Percentiles rank a stretch among this genome's conserved stretches.
phyloP scores from a whole-genome alignment of 2,329 filamentous ascomycete genomes.

The Aspergillus spinulosporus region DNA sequence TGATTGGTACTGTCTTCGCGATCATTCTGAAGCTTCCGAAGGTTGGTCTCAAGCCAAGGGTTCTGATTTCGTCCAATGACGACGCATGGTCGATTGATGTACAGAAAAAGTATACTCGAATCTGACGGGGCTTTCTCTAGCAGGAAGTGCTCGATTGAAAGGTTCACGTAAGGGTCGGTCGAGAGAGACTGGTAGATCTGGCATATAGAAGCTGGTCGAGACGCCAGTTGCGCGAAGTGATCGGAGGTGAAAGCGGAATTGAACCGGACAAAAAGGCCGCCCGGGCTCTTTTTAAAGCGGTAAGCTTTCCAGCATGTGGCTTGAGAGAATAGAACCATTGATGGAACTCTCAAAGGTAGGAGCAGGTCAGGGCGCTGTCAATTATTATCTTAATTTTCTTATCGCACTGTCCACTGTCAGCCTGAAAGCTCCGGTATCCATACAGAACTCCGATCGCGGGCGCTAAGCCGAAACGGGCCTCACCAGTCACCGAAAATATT shows the following conservation, averaged over 20 bases:
- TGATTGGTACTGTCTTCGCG: constrained; percentile 24
- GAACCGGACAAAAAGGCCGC: constrained; percentile 22
- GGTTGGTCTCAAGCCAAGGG: constrained; percentile 88
- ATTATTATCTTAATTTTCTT: not conserved
- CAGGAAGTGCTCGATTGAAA: constrained; percentile 90
- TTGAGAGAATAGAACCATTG: constrained; percentile 30
- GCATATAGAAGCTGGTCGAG: constrained; percentile 36
- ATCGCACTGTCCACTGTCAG: not conserved
- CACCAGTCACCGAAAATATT: constrained; percentile 12
- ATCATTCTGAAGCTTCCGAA: constrained; percentile 59
- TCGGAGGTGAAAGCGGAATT: constrained; percentile 35
- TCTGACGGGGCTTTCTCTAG: constrained; percentile 70
- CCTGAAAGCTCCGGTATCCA: constrained; percentile 7
- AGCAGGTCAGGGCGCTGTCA: not conserved
- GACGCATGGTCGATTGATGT: constrained; percentile 82
- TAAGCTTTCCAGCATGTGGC: constrained; percentile 23
- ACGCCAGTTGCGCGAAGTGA: constrained; percentile 37
- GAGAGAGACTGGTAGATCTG: constrained; percentile 73
- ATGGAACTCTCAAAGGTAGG: constrained; percentile 13
- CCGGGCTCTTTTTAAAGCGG: constrained; percentile 3
- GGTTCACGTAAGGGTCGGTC: constrained; percentile 79
- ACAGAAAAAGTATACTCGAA: constrained; percentile 80
- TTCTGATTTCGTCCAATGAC: constrained; percentile 97
- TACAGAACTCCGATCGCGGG: constrained; percentile 23
- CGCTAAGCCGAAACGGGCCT: constrained; percentile 18